Conservation (phyloP, 2,329 filamentous ascomycete genomes). For the Clathrospora elynae region DNA sequence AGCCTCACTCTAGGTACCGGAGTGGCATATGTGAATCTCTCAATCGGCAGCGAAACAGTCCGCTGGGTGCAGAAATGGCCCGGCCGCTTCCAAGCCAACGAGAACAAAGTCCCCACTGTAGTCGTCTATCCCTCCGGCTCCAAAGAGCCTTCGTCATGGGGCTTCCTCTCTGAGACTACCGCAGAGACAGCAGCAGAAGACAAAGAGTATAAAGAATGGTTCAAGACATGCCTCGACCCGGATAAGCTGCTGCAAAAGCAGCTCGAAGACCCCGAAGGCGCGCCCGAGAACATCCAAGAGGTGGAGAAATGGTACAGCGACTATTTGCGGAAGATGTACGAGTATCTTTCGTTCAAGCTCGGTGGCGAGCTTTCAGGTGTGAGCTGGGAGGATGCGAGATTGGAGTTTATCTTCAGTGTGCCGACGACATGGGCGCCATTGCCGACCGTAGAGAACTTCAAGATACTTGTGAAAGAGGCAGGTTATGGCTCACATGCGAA, state of each 20-base stretch:
- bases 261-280: conserved; percentile 51
- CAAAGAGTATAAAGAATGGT: conserved; percentile 56
- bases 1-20: conserved; percentile 37
- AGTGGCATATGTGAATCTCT: conserved; percentile 47
- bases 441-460: conserved; percentile 59
- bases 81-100: conserved; percentile 57
- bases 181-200: conserved; percentile 50
- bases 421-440: conserved; percentile 62
- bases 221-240: conserved; percentile 61
- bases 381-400: conserved; percentile 48
- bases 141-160: conserved; percentile 56
- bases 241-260: conserved; percentile 53
- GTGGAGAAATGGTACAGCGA: conserved; percentile 57
- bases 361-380: conserved; percentile 46
- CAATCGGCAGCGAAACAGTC: conserved; percentile 41
- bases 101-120: conserved; percentile 61
- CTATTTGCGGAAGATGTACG: conserved; percentile 57
- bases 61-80: conserved; percentile 58
- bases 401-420: conserved; percentile 63
- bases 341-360: conserved; percentile 52
- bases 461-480: conserved; percentile 53
- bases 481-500: conserved; percentile 54
- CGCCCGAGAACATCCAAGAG: conserved; percentile 50
- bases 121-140: conserved; percentile 54
- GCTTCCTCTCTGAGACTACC: conserved; percentile 55